These are phyloP conservation scores for Poa annua DNA, from an alignment of 176 grass and related monocot genomes.

Conservation along the genomic window DNA sequence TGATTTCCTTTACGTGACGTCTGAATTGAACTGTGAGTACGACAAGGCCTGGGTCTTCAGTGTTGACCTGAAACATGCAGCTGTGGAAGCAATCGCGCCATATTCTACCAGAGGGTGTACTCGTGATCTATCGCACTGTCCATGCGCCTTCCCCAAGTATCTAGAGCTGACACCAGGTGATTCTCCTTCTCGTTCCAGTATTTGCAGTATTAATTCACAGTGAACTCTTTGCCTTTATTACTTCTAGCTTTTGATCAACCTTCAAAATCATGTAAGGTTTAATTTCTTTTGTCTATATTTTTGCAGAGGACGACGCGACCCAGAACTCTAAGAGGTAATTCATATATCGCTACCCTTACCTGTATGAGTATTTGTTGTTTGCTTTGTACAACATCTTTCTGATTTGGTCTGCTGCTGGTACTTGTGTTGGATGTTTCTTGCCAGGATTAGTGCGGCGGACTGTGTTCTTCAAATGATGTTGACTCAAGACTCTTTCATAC, in stretches of 20 bases:
- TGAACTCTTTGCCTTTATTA: background rate
- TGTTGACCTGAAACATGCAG: background rate
- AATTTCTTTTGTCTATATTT: too few relatives aligned
- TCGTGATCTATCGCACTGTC: background rate
- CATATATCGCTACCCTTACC: background rate
- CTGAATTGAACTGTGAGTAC: background rate
- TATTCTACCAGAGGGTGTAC: background rate
- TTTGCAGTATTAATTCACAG: background rate
- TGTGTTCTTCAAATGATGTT: constrained; percentile 11
- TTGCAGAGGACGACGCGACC: too few relatives aligned
- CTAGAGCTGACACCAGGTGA: background rate
- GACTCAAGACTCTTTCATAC: constrained; percentile 5
- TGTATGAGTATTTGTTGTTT: background rate
- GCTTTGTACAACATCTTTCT: background rate
- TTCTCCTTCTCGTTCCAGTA: background rate
- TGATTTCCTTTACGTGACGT: background rate
- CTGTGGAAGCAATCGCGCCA: background rate
- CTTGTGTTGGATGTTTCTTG: background rate
- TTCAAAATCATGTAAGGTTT: background rate
- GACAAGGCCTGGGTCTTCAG: background rate
- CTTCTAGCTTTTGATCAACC: background rate
- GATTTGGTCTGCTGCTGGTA: background rate
- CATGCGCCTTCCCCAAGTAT: constrained; percentile 4
- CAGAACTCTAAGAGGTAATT: too few relatives aligned
- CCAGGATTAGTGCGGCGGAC: background rate